Percentiles rank a stretch among this genome's conserved stretches.
These are phyloP conservation scores for Leptographium wingfieldii DNA, from an alignment of 2,329 filamentous ascomycete species.

Conservation along the genomic window DNA sequence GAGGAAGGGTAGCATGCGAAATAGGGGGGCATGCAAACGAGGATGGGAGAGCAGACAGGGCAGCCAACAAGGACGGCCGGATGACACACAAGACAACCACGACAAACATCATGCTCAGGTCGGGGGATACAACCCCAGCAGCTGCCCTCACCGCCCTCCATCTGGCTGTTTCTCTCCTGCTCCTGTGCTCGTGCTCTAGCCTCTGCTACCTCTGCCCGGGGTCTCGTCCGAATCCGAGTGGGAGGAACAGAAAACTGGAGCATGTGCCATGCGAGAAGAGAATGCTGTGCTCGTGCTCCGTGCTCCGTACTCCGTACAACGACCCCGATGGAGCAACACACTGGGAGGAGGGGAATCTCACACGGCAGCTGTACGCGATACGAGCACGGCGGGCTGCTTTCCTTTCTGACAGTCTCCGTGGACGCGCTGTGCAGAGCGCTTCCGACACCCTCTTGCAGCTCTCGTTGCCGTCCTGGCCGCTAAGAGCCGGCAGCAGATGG, in stretches of 20 bases:
- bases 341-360: too few relatives aligned
- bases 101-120: not conserved
- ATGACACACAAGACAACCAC: too few relatives aligned
- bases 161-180: not conserved
- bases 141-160: not conserved
- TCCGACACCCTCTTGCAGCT: too few relatives aligned
- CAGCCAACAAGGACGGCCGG: not conserved
- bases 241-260: not conserved
- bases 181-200: not conserved
- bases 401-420: too few relatives aligned
- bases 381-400: too few relatives aligned
- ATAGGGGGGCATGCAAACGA: not conserved
- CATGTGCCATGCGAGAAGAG: not conserved
- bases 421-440: not conserved
- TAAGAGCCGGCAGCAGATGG: not conserved
- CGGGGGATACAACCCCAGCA: not conserved
- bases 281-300: not conserved
- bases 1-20: not conserved
- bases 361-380: too few relatives aligned
- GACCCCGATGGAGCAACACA: too few relatives aligned
- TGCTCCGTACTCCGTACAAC: not conserved
- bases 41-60: not conserved
- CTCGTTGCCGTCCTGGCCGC: too few relatives aligned
- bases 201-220: not conserved
- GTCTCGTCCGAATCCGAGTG: not conserved